Evolutionary conservation across 2,329 filamentous ascomycete species (phyloP), one percentile per base, ranked within the genome.

Genomic region (Mycosphaerella sp.): DNA sequence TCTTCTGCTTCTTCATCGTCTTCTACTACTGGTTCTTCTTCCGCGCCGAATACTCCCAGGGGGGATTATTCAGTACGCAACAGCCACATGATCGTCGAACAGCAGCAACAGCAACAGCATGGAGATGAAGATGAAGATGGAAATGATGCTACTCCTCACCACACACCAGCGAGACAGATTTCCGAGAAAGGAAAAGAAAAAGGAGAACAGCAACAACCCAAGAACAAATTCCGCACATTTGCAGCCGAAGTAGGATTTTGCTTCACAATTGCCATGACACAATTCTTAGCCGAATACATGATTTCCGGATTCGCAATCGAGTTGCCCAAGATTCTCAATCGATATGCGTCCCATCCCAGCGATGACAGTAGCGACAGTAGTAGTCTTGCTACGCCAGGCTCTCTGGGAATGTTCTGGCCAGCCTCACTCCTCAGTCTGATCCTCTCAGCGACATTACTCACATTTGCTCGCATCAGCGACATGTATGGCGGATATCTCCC

Each of bases 281-380:
- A 68, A 34, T 63, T 70, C 41, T 57, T 70, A 6, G 63, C 65
- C 28, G 67, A 70, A 32, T 69, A 66, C 55, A 60, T 68, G 53
- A 68, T 69, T 44, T 66, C 64, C 1, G 67, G 67, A 10, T 69
- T 70, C 44, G 64, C 66, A 0, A 60, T 68, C 16, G 62, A 68
- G 18, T 60, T 70, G 0, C 63, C 66, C 5, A 59, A 59, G 7
- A 55, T 69, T 21, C 49, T 64, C 14, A 30, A 53, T 10, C 50
- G 50, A 10, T 53, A 56, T 6, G 7, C n/a, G n/a, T n/a, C n/a
- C n/a, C n/a, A n/a, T n/a, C n/a, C 21, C 21, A 25, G 21, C 21
- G 7, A 6, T 6, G 6, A 6, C 18, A 21, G 18, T 6, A 21
- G 18, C 34, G n/a, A 21, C 25, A 18, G n/a, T 34, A 12, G 21